Base-by-base conservation (phyloP, 371 early-diverging fungal genomes). In the Thermomucor indicae-seudaticae region DNA sequence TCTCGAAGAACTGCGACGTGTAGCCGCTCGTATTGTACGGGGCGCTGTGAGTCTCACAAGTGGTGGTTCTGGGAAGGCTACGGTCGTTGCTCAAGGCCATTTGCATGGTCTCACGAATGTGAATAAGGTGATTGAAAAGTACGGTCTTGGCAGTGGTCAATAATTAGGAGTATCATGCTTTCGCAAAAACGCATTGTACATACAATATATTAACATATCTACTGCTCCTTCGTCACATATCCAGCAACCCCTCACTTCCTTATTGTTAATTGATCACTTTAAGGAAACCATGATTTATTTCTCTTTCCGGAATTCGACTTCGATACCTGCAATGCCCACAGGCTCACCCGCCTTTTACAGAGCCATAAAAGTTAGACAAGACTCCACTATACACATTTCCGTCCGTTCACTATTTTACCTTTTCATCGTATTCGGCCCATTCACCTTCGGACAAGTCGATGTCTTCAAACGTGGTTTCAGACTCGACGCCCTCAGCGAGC, bases 381-480 rank as follows among this genome's bases (percentile, higher is more conserved):
- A 29, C 8, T 27, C 12, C 39, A 17, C 1, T 22, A 6, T 19
- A 41, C 10, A 37, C 7, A 37, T 29, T 31, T 23, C 11, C 20
- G 7, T 16, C 8, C 6, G 3, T 37, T 12, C 17, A 24, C 17
- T 20, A 40, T 2, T 17, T 37, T 46, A 58, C 60, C 47, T 55
- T 55, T 41, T 61, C 61, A 51, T 61, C 61, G 30, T 61, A 61
- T 6, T 61, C 61, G 1, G 49, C 61, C 61, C 61, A 61, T 43
- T 61, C 91, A 14, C 76, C 78, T 11, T 92, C 92, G 6, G 78
- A 67, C 45, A 95, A 72, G 53, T 92, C 91, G 60, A 96, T 81
- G 23, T 87, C 86, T 25, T 85, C 80, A 64, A 95, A 96, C 25
- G 46, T 37, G 0, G 85, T 84, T 2, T 70, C 77, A 0, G 91